A percentile compares a stretch with the other conserved stretches of the same genome.
Conservation (phyloP, 805 yeast species). For the Vanderwaltozyma polyspora region DNA sequence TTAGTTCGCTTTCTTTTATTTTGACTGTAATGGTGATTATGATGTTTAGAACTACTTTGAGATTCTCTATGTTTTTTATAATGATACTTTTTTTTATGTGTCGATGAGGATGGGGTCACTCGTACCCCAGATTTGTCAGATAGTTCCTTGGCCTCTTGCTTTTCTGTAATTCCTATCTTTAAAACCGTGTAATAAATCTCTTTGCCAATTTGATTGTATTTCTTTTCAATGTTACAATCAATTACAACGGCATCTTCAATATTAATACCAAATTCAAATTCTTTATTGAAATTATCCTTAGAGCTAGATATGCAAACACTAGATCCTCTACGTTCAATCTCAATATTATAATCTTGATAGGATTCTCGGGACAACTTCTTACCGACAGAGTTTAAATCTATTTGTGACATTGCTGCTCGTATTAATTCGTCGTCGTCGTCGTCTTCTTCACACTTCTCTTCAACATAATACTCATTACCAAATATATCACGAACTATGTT, state of each 20-base stretch:
- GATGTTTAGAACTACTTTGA: no score
- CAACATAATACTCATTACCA: slow-evolving; percentile 25
- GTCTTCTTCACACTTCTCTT: slow-evolving; percentile 17
- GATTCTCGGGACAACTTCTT: slow-evolving; percentile 16
- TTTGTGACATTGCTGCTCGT: slow-evolving; percentile 11
- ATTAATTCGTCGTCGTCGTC: slow-evolving; percentile 12
- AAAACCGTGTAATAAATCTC: no score
- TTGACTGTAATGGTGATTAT: no score
- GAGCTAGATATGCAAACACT: slow-evolving; percentile 1
- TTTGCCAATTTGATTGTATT: no score
- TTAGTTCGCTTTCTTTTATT: no score
- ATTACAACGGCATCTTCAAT: neutral
- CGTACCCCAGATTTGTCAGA: no score
- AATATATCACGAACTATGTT: slow-evolving; percentile 16
- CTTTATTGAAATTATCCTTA: neutral
- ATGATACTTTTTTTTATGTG: no score
- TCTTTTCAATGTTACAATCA: neutral
- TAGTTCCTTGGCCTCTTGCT: no score
- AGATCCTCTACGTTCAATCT: slow-evolving; percentile 18
- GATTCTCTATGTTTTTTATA: no score
- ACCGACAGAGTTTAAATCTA: slow-evolving; percentile 13
- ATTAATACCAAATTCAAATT: neutral
- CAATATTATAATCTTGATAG: slow-evolving; percentile 21
- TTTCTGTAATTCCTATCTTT: no score
- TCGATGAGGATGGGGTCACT: no score